Conservation (phyloP, 257 asterid genomes). For the Nicotiana tomentosiformis region DNA sequence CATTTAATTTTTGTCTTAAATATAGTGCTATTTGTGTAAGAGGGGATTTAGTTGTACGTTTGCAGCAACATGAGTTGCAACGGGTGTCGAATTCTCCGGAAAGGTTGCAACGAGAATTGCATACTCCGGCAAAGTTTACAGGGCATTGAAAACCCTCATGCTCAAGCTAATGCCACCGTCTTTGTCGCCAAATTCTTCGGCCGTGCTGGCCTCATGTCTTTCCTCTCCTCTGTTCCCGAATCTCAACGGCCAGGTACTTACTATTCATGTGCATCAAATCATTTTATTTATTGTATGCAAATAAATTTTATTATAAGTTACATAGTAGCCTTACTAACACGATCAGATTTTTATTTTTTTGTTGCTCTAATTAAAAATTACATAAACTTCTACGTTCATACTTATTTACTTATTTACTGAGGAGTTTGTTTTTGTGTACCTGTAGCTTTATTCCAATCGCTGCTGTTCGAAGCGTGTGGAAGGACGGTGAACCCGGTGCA, state of each 20-base stretch:
- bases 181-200: slow-evolving; percentile 88
- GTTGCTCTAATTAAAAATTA: too few species aligned
- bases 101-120: slow-evolving; percentile 77
- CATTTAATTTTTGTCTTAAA: too few species aligned
- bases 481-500: slow-evolving; percentile 77
- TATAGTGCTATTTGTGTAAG: too few species aligned
- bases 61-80: slow-evolving; percentile 60
- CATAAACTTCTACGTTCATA: too few species aligned
- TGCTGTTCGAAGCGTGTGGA: slow-evolving; percentile 81
- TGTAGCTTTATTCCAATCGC: slow-evolving; percentile 75
- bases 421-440: not conserved
- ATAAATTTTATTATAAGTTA: too few species aligned
- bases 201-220: slow-evolving; percentile 87
- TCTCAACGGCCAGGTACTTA: slow-evolving; percentile 54
- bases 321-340: too few species aligned
- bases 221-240: slow-evolving; percentile 64
- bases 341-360: too few species aligned
- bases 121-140: slow-evolving; percentile 57
- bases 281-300: not conserved
- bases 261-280: not conserved
- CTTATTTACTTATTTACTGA: not conserved
- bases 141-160: slow-evolving; percentile 48
- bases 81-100: slow-evolving; percentile 81
- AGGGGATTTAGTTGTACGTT: too few species aligned
- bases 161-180: slow-evolving; percentile 84